Base-by-base conservation (phyloP, 257 asterid species). In the Penstemon davidsonii region DNA sequence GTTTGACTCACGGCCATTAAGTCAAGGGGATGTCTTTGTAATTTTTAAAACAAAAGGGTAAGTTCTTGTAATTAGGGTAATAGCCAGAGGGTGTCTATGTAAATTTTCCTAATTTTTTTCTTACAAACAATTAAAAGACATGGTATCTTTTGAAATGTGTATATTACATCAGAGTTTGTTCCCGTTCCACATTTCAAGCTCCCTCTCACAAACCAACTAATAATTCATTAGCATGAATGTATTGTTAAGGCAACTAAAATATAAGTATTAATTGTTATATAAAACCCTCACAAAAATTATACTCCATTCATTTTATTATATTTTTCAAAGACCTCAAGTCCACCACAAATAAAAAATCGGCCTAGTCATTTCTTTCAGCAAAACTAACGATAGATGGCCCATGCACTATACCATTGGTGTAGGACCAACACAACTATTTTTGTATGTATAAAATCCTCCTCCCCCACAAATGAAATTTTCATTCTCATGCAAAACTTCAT, bases 401-500 rank as follows among this genome's bases (percentile, higher is more conserved):
- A 25, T 25, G 33, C 33, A 25, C 33, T 25, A 1, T 25, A 25
- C 33, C 33, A 25, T 25, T 25, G 33, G 33, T 25, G 33, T 25
- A 25, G 33, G 33, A 49, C 54, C 7, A 49, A 49, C 54, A 10
- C 15, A 4, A 10, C n/a, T 49, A 10, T 18, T 37, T 59, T 55
- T 56, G 62, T 73, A 68, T 72, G 73, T 81, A 81, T 77, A 81
- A 75, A 77, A 69, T 6, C 67, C 72, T 56, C 41, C 9, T 43
- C 7, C 4, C 68, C 10, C 37, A 43, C 60, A 49, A 33, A 64
- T 59, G 33, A 43, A 60, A 61, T 6, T 62, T 19, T 58, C 47
- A 40, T 64, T 52, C 70, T 46, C 47, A 63, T 55, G 70, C 62
- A 55, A 65, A 44, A 50, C 67, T 39, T 52, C 39, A 46, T 37